Percentiles rank a stretch among this genome's conserved stretches.
phyloP scores from a whole-genome alignment of 2,329 filamentous ascomycete genomes.

The Penicillium sp. region DNA sequence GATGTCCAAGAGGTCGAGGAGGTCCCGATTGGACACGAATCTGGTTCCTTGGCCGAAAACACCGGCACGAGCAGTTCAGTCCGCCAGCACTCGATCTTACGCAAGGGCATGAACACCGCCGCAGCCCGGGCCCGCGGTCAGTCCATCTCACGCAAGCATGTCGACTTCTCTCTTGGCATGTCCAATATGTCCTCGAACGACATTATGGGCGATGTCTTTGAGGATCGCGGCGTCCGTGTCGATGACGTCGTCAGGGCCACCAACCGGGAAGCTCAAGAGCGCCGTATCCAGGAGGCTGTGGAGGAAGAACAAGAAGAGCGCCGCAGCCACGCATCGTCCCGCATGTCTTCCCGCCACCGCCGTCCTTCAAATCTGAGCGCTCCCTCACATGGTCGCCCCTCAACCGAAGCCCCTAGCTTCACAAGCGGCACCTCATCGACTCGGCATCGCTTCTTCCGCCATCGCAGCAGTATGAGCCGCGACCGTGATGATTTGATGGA shows the following conservation, averaged over 20 bases:
- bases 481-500: slow-evolving; percentile 50
- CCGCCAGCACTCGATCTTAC: slow-evolving; percentile 59
- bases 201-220: slow-evolving; percentile 67
- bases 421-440: slow-evolving; percentile 48
- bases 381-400: slow-evolving; percentile 32
- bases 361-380: slow-evolving; percentile 33
- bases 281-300: slow-evolving; percentile 42
- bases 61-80: slow-evolving; percentile 33
- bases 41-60: slow-evolving; percentile 34
- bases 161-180: slow-evolving; percentile 74
- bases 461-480: slow-evolving; percentile 40
- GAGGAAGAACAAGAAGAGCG: slow-evolving; percentile 41
- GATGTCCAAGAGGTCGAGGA: slow-evolving; percentile 49
- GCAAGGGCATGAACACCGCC: slow-evolving; percentile 51
- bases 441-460: slow-evolving; percentile 65
- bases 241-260: slow-evolving; percentile 44
- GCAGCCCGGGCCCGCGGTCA: slow-evolving; percentile 58
- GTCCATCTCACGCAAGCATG: slow-evolving; percentile 64
- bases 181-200: slow-evolving; percentile 61
- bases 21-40: slow-evolving; percentile 30
- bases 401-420: slow-evolving; percentile 36
- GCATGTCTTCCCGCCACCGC: slow-evolving; percentile 18
- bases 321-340: slow-evolving; percentile 30
- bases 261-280: slow-evolving; percentile 47
- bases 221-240: slow-evolving; percentile 55